Evolutionary conservation across 2,329 filamentous ascomycete genomes (phyloP), one percentile per base, ranked within the genome.

Genomic region (Colletotrichum sidae): DNA sequence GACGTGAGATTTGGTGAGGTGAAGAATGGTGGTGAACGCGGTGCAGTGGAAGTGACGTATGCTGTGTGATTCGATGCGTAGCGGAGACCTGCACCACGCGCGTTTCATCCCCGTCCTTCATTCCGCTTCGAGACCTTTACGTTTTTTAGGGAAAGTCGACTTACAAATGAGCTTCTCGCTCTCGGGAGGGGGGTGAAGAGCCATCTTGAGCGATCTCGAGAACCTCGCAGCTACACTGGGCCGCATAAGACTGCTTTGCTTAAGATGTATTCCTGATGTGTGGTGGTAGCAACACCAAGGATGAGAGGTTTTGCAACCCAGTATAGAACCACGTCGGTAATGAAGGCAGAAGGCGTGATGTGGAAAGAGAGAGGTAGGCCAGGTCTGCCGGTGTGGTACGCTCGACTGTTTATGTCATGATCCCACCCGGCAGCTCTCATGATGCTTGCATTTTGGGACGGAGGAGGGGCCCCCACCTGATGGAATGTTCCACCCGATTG

Each of bases 111-210:
- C 25, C 25, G 25, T 25, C 25, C 25, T 25, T 25, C 25, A 5
- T 25, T 25, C 25, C 4, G 25, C 25, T 25, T 5, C 25, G 25
- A 25, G 25, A 25, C 25, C 4, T 5, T 25, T 1, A 25, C 25
- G 25, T 25, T 25, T 25, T 5, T 11, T 10, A 46, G 15, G 15
- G 7, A 46, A 17, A 8, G 3, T n/a, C 8, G 8, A 71, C 81
- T 70, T 78, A 84, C 83, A 85, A 49, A 85, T 85, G 63, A 85
- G 79, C 72, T 85, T 84, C 46, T 74, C 73, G 50, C 72, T 72
- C 56, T 77, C 77, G 51, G 79, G 75, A 2, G 78, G 70, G 4
- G 77, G 75, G 66, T 83, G 75, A 33, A 84, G 77, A 50, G 82
- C 81, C 82, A 84, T 84, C 68, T 67, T 80, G 67, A 69, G 65